These are phyloP conservation scores for Mucor circinelloides DNA, from an alignment of 371 early-diverging fungal genomes.

Conservation along the genomic window DNA sequence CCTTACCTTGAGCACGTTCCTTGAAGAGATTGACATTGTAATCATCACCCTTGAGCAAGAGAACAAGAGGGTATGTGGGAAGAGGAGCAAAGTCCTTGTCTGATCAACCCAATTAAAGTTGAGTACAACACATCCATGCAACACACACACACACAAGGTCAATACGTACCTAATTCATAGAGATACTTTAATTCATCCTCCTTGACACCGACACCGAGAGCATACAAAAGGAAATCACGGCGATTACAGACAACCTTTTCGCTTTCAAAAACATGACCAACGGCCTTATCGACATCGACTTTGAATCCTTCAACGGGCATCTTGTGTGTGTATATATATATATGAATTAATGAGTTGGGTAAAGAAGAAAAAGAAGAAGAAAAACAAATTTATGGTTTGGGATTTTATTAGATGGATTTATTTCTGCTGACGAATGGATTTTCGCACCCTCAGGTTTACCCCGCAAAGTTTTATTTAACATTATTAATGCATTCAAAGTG, in stretches of 20 bases:
- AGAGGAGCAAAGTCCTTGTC: conserved; percentile 68
- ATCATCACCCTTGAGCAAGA: conserved; percentile 61
- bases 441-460: conserved; percentile 14
- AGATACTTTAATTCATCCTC: conserved; percentile 64
- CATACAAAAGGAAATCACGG: conserved; percentile 74
- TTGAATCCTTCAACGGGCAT: conserved; percentile 40
- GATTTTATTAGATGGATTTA: conserved; percentile 3
- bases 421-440: conserved; percentile 23
- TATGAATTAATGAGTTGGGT: not conserved
- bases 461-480: conserved; percentile 5
- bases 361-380: not conserved
- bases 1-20: conserved; percentile 40
- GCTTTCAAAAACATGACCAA: conserved; percentile 21
- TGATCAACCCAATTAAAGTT: conserved; percentile 19
- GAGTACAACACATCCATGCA: too few species aligned
- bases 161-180: conserved; percentile 62
- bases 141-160: too few species aligned
- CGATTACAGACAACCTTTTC: conserved; percentile 60
- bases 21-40: conserved; percentile 69
- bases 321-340: not conserved
- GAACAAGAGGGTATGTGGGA: conserved; percentile 75
- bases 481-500: not conserved
- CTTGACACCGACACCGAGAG: conserved; percentile 66
- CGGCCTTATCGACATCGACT: conserved; percentile 34
- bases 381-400: not conserved